Evolutionary conservation across 1,139 yeast genomes (phyloP).

Genomic region (Sugiyamaella japonica): DNA sequence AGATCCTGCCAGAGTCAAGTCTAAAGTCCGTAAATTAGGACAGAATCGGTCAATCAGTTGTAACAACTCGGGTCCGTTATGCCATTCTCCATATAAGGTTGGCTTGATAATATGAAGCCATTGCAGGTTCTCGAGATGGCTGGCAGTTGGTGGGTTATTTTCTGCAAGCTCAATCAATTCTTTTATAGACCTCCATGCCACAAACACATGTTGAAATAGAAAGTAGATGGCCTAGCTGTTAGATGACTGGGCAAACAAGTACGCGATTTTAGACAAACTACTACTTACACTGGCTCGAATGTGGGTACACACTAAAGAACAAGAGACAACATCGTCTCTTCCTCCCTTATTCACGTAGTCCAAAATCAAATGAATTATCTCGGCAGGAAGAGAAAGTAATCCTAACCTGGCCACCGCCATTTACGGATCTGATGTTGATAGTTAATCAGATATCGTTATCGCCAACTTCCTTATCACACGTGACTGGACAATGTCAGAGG

Average conservation of each 20-base stretch:
- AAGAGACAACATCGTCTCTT: slow-evolving; percentile 5
- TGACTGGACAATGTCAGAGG: too few relatives aligned
- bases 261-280: too few relatives aligned
- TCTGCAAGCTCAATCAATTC: slow-evolving; percentile 17
- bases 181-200: slow-evolving; percentile 24
- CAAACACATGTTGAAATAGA: slow-evolving; percentile 21
- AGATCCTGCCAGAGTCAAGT: slow-evolving; percentile 28
- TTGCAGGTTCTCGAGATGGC: slow-evolving; percentile 19
- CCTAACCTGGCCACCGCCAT: slow-evolving; percentile 5
- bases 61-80: slow-evolving; percentile 24
- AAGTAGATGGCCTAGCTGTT: slow-evolving; percentile 7
- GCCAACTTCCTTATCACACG: too few relatives aligned
- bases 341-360: background rate
- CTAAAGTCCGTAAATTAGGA: slow-evolving; percentile 20
- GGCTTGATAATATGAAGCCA: slow-evolving; percentile 23
- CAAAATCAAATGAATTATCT: slow-evolving; percentile 7
- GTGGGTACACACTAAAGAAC: slow-evolving; percentile 4
- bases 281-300: slow-evolving; percentile 4
- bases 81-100: slow-evolving; percentile 35
- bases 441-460: too few relatives aligned
- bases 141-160: slow-evolving; percentile 6
- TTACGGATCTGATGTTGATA: background rate
- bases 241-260: background rate
- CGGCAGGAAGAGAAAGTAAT: slow-evolving; percentile 9
- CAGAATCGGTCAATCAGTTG: slow-evolving; percentile 23